Evolutionary conservation across 176 grass and related monocot species (phyloP), one percentile per base, ranked within the genome.

Genomic region (Cenchrus americanus): DNA sequence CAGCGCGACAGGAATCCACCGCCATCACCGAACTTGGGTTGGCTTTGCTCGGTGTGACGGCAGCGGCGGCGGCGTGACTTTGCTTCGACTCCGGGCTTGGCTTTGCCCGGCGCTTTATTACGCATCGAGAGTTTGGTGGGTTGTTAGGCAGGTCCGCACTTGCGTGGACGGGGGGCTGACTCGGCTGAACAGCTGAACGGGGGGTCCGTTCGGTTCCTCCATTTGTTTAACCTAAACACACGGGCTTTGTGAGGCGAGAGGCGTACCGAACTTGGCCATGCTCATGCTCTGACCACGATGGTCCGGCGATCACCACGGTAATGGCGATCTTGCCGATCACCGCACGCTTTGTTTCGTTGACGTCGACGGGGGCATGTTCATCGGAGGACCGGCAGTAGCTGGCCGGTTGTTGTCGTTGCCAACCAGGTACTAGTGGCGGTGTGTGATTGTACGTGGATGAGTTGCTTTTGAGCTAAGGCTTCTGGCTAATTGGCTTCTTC

Each of bases 381-480:
- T 37, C 2, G 34, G 34, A 37, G 34, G 34, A 37, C 34, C 34
- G 8, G 55, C 8, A 74, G 71, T 53, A 19, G 48, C 41, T 3
- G 60, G 26, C 69, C 14, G 3, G 19, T 73, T 46, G 61, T 4
- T 43, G 62, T 80, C 79, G 18, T 73, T 62, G 41, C 27, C 60
- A 46, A 41, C 27, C 60, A 46, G 50, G 52, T 52, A 14, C 46
- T 23, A 80, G 77, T 5, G 17, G 44, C 21, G 11, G 23, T 32
- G 21, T 15, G 62, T n/a, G 26, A 6, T 13, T 23, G 14, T 11
- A 49, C 34, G 54, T 49, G 34, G 48, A 14, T 57, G 79, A 14
- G 5, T 86, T 87, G 75, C 80, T 87, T 90, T 46, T 37, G 78
- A 62, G 80, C 74, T 12, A 87, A 69, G 51, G 60, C 41, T 50